A percentile compares a stretch with the other conserved stretches of the same genome.
These are phyloP conservation scores for Cladosporium oxysporum DNA, from an alignment of 2,329 filamentous ascomycete genomes.

Conservation along the genomic window DNA sequence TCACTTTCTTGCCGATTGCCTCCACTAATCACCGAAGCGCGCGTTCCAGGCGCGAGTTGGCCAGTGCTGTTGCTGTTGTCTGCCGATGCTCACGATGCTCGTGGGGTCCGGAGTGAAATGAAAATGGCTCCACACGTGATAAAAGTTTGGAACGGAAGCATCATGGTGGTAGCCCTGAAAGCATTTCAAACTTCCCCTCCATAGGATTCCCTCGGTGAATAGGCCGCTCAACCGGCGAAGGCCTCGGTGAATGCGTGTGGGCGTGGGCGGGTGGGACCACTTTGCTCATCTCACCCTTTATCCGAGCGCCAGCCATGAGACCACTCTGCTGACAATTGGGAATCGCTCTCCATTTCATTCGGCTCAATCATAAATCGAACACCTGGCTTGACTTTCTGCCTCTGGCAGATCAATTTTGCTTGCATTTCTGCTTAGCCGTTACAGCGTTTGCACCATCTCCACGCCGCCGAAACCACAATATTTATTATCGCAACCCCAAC, in stretches of 20 bases:
- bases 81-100: neutral
- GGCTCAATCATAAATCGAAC: conserved; percentile 6
- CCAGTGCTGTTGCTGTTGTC: conserved; percentile 8
- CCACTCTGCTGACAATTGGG: conserved; percentile 8
- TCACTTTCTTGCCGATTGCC: neutral
- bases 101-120: conserved; percentile 13
- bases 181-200: conserved; percentile 7
- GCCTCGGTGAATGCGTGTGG: conserved; percentile 6
- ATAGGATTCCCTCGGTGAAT: neutral
- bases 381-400: conserved; percentile 12
- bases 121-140: neutral
- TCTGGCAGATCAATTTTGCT: neutral
- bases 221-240: conserved; percentile 12
- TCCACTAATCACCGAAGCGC: neutral
- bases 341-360: conserved; percentile 7
- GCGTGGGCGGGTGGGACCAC: neutral
- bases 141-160: neutral
- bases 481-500: conserved; percentile 12
- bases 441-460: neutral
- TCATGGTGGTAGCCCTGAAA: too few species aligned
- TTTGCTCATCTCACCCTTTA: neutral
- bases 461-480: neutral
- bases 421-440: neutral
- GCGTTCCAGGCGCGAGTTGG: conserved; percentile 16
- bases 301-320: conserved; percentile 4